Evolutionary conservation across 75 land plant species (phyloP), one percentile per base, ranked within the genome.

Genomic region (Cunninghamia lanceolata): DNA sequence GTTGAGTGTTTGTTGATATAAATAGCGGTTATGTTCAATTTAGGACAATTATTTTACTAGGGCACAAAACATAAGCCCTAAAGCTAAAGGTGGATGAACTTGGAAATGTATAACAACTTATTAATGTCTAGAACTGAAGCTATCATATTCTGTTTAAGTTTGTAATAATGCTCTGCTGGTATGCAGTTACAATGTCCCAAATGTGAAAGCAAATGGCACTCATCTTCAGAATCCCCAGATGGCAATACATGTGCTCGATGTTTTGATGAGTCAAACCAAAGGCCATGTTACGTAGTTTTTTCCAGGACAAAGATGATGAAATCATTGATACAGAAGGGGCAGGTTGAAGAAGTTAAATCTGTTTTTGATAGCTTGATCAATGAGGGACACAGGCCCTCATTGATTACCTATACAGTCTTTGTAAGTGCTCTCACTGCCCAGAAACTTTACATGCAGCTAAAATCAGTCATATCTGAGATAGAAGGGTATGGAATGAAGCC

Each of bases 381-480:
- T 86, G 91, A 89, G 71, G 95, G 96, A 30, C 96, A 95, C 87
- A 85, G 76, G 90, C 96, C 96, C 40, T 91, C 89, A 28, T 85
- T 94, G 43, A 66, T 94, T 35, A 91, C 95, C 79, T 95, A 91
- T 86, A 95, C 95, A 54, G 87, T 93, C 76, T 86, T 92, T 28
- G 59, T 95, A 66, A 75, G 90, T 54, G 89, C 90, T 40, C 84
- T 94, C 68, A 92, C 89, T 19, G 84, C 28, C 50, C 93, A 91
- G 88, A 92, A 89, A 81, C 89, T 79, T 42, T 89, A 88, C 85
- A 87, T 79, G 45, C 70, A 87, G 32, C 90, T 93, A 46, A 87
- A 87, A 32, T 84, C 86, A 30, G 88, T 95, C 21, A 85, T 95
- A 35, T 82, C 90, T 36, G 87, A 90, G 63, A 87, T 95, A 45